Evolutionary conservation across 2,329 filamentous ascomycete species (phyloP).

Genomic region (Microdochium bolleyi): DNA sequence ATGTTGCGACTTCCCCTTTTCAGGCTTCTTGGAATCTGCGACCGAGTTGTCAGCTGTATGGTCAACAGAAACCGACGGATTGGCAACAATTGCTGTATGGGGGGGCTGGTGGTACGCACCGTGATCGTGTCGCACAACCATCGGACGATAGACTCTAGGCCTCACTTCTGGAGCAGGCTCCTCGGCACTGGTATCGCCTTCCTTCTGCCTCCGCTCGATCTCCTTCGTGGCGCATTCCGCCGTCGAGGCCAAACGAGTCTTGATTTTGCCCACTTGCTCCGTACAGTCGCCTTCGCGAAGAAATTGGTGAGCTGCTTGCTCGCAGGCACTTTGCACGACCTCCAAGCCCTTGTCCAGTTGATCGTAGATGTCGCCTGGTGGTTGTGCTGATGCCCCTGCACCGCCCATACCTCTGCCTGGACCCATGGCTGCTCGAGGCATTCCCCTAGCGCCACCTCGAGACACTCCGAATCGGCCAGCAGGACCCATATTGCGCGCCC

Average conservation of each 20-base stretch:
- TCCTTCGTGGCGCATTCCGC: constrained; percentile 53
- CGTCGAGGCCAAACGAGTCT: constrained; percentile 56
- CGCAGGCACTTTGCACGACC: constrained; percentile 71
- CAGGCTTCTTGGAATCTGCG: neutral
- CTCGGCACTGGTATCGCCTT: neutral
- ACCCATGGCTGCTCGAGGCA: neutral
- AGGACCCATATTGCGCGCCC: neutral
- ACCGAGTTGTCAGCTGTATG: neutral
- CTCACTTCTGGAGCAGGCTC: neutral
- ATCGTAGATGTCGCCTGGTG: constrained; percentile 51
- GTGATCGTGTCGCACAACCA: neutral
- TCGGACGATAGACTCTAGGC: neutral
- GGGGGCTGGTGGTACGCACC: neutral
- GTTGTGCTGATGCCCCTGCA: constrained; percentile 18
- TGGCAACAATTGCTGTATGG: too few relatives aligned
- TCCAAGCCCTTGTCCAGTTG: constrained; percentile 72
- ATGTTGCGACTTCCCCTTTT: neutral
- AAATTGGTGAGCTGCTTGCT: constrained; percentile 82
- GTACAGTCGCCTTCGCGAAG: constrained; percentile 80
- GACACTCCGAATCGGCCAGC: neutral
- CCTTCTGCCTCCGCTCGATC: constrained; percentile 33
- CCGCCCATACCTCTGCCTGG: constrained; percentile 9
- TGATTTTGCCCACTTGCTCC: constrained; percentile 66
- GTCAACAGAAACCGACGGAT: too few relatives aligned
- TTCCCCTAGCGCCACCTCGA: neutral